Conservation (phyloP, 768 basidiomycete species). For the Grammothele lineata region DNA sequence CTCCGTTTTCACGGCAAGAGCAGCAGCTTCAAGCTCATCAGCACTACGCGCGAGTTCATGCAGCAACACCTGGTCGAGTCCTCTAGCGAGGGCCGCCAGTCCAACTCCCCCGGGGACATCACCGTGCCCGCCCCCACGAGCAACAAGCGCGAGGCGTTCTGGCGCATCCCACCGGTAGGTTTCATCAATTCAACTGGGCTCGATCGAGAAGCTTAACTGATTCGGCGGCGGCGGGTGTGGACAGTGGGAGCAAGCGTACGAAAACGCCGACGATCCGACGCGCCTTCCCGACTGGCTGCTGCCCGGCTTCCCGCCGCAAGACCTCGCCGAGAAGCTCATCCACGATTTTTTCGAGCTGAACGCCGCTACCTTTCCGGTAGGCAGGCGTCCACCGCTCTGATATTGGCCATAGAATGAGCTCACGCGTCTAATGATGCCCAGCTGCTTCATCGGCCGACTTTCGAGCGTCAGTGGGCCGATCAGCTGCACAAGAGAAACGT, state of each 20-base stretch:
- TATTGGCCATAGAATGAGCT: slow-evolving; percentile 41
- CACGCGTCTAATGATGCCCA: not conserved
- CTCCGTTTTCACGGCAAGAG: slow-evolving; percentile 62
- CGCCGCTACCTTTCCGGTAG: slow-evolving; percentile 51
- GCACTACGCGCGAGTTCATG: slow-evolving; percentile 48
- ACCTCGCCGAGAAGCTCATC: slow-evolving; percentile 57
- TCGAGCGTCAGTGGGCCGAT: slow-evolving; percentile 18
- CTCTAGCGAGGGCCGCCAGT: slow-evolving; percentile 15
- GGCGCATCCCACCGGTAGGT: slow-evolving; percentile 55
- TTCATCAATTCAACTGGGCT: no score
- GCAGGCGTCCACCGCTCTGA: no score
- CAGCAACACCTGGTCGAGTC: slow-evolving; percentile 44
- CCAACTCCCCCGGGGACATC: slow-evolving; percentile 9
- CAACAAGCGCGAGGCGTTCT: slow-evolving; percentile 41
- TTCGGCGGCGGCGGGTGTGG: no score
- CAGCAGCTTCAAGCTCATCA: slow-evolving; percentile 52
- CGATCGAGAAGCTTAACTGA: no score
- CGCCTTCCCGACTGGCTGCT: slow-evolving; percentile 25
- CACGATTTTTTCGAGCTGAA: slow-evolving; percentile 61
- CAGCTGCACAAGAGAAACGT: slow-evolving; percentile 18
- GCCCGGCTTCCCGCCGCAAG: slow-evolving; percentile 55
- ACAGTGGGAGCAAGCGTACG: slow-evolving; percentile 33
- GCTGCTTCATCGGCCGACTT: slow-evolving; percentile 20
- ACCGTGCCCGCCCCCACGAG: slow-evolving; percentile 16
- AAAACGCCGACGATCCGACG: slow-evolving; percentile 30